phyloP scores from a whole-genome alignment of 768 basidiomycete genomes.

The Panus rudis region DNA sequence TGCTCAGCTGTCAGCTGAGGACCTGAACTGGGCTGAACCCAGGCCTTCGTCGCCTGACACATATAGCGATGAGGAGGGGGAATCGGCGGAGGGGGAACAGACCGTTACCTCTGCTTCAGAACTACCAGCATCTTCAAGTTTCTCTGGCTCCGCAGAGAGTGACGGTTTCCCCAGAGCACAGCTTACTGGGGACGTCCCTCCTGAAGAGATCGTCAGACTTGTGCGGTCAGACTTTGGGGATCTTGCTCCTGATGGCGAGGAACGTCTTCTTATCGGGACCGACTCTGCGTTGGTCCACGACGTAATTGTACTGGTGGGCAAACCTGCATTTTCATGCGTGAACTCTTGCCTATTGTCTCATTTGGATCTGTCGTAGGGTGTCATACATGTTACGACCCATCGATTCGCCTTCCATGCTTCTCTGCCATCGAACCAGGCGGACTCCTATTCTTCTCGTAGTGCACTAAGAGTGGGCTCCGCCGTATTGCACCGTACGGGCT shows the following conservation, averaged over 20 bases:
- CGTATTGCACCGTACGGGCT: slow-evolving; percentile 37
- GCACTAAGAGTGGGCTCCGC: slow-evolving; percentile 46
- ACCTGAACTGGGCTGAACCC: slow-evolving; percentile 21
- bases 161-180: not conserved
- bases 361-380: slow-evolving; percentile 31
- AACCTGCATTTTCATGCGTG: slow-evolving; percentile 14
- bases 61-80: slow-evolving; percentile 21
- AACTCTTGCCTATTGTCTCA: slow-evolving; percentile 1
- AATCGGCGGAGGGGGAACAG: slow-evolving; percentile 8
- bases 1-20: slow-evolving; percentile 32
- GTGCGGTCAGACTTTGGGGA: slow-evolving; percentile 53
- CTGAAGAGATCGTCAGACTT: slow-evolving; percentile 41
- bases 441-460: slow-evolving; percentile 28
- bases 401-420: slow-evolving; percentile 61
- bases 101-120: slow-evolving; percentile 9
- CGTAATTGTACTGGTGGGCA: slow-evolving; percentile 40
- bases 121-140: no score
- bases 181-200: slow-evolving; percentile 21
- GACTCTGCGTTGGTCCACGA: slow-evolving; percentile 46
- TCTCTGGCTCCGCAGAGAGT: no score
- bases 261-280: slow-evolving; percentile 45
- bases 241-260: slow-evolving; percentile 36
- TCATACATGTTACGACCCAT: slow-evolving; percentile 60
- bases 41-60: slow-evolving; percentile 14
- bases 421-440: slow-evolving; percentile 35